Conservation (phyloP, 148 eudicot genomes). For the Silene conica region DNA sequence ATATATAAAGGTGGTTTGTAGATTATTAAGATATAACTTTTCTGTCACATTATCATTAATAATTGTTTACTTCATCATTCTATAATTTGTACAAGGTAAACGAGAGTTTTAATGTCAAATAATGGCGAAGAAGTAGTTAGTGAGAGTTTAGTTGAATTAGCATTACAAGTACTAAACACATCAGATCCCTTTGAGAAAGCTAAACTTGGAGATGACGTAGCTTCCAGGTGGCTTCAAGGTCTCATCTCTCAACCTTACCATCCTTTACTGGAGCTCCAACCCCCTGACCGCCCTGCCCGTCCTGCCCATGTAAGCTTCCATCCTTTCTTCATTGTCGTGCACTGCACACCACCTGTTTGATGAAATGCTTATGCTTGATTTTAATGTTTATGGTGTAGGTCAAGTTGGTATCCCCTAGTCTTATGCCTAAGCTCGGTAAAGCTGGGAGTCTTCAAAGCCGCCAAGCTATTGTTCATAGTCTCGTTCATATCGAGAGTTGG, state of each 20-base stretch:
- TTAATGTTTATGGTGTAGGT: constrained; percentile 41
- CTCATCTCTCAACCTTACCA: constrained; percentile 43
- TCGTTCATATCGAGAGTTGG: constrained; percentile 94
- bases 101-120: neutral
- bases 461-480: constrained; percentile 87
- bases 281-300: constrained; percentile 83
- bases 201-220: constrained; percentile 59
- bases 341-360: constrained; percentile 43
- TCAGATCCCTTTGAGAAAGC: constrained; percentile 77
- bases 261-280: constrained; percentile 33
- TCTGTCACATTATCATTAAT: too few species aligned
- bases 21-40: too few species aligned
- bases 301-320: constrained; percentile 36
- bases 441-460: constrained; percentile 94
- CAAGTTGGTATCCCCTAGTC: constrained; percentile 67
- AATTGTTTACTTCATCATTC: too few species aligned
- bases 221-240: constrained; percentile 69
- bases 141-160: constrained; percentile 58
- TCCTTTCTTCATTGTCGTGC: neutral
- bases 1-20: too few species aligned
- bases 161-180: constrained; percentile 61
- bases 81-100: too few species aligned
- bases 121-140: neutral
- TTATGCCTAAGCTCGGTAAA: constrained; percentile 91
- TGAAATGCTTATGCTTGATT: constrained; percentile 30